Conservation (phyloP, 345 rosid species). For the Sapria himalayana region DNA sequence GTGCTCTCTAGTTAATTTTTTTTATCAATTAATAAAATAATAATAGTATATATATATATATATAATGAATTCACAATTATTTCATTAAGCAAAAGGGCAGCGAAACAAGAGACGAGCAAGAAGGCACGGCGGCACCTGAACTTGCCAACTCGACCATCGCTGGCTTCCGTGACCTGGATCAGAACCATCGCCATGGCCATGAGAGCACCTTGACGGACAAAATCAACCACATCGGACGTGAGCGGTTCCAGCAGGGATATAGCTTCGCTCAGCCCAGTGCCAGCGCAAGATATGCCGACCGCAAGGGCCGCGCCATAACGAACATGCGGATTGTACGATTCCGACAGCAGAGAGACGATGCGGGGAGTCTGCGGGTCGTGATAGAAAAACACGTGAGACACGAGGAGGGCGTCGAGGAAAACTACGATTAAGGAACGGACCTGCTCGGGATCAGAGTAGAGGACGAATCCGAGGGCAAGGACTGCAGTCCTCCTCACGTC, state of each 20-base stretch:
- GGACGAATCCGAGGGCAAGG: constrained; percentile 94
- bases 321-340: constrained; percentile 97
- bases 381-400: not conserved
- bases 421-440: constrained; percentile 13
- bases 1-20: no score
- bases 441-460: constrained; percentile 97
- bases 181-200: constrained; percentile 99
- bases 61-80: no score
- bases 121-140: constrained; percentile 38
- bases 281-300: constrained; percentile 98
- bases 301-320: constrained; percentile 99
- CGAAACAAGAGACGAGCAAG: not conserved
- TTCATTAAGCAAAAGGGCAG: not conserved
- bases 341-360: constrained; percentile 84
- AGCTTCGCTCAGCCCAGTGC: constrained; percentile 98
- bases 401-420: not conserved
- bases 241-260: constrained; percentile 92
- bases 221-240: constrained; percentile 92
- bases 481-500: constrained; percentile 98
- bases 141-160: constrained; percentile 91
- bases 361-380: constrained; percentile 62
- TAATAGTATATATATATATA: no score
- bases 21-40: no score
- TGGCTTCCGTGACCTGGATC: constrained; percentile 89
- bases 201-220: constrained; percentile 99